Conservation (phyloP, 73 alveolate species). For the Stentor roeselii region DNA sequence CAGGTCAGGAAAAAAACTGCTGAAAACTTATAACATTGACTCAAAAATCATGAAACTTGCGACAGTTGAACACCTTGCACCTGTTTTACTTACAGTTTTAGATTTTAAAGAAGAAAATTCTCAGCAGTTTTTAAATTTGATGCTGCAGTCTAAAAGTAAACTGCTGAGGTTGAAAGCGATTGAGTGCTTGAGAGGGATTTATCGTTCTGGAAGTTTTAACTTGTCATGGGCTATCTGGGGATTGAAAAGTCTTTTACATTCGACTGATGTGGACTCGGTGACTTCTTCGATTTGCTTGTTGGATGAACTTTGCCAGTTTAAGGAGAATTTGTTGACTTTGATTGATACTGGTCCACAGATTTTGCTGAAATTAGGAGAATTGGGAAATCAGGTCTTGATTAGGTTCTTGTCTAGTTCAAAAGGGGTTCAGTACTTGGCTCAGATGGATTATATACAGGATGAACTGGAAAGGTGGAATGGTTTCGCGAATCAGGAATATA, state of each 20-base stretch:
- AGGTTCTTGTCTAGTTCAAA: constrained; percentile 3
- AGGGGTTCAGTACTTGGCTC: constrained; percentile 4
- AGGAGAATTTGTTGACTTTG: not conserved
- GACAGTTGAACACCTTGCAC: constrained; percentile 8
- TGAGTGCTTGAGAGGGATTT: not conserved
- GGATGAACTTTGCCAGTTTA: constrained; percentile 18
- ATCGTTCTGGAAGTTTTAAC: constrained; percentile 11
- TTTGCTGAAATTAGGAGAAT: not conserved
- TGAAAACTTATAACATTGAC: constrained; percentile 14
- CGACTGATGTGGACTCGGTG: not conserved
- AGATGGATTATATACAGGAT: not conserved
- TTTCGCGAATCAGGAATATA: not conserved
- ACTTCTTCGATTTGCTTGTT: not conserved
- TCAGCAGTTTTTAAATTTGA: not conserved
- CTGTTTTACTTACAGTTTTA: not conserved
- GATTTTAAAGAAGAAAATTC: not conserved
- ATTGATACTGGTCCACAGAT: constrained; percentile 23
- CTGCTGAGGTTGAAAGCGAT: not conserved
- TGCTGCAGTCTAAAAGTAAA: constrained; percentile 22
- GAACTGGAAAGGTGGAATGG: not conserved
- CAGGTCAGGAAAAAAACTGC: not conserved
- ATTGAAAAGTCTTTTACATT: not conserved
- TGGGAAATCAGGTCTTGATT: not conserved
- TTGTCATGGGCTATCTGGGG: constrained; percentile 24
- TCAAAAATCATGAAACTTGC: constrained; percentile 1